phyloP scores from a whole-genome alignment of 106 monocot species.

The Dendrobium catenatum region DNA sequence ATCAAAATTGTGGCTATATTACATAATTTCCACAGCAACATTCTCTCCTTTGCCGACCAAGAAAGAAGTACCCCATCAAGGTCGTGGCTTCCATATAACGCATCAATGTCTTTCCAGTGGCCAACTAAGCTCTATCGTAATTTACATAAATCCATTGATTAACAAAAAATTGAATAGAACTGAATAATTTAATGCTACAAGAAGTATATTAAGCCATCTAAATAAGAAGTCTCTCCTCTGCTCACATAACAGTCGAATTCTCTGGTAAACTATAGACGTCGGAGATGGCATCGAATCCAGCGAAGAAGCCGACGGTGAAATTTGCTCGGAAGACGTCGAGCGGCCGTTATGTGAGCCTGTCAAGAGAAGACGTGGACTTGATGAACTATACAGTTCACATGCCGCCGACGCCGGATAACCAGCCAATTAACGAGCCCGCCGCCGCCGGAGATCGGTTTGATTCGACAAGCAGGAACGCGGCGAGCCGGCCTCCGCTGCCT shows the following conservation, averaged over 20 bases:
- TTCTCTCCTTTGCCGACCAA: not conserved
- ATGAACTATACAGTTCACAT: conserved; percentile 82
- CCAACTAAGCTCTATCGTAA: too few species aligned
- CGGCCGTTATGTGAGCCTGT: conserved; percentile 60
- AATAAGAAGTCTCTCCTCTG: too few species aligned
- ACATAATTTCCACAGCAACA: not conserved
- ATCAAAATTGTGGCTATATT: not conserved
- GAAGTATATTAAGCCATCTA: too few species aligned
- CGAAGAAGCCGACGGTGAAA: conserved; percentile 50
- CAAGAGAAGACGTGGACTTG: conserved; percentile 56
- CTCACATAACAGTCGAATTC: not conserved
- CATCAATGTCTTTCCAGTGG: too few species aligned
- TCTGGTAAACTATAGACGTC: too few species aligned
- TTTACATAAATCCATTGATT: too few species aligned
- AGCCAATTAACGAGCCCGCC: conserved; percentile 22
- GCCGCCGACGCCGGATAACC: conserved; percentile 95
- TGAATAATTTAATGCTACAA: too few species aligned
- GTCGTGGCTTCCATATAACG: not conserved
- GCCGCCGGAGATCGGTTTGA: conserved; percentile 25
- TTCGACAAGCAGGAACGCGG: conserved; percentile 20
- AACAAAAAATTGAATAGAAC: too few species aligned
- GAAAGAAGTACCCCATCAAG: not conserved
- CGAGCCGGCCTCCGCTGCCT: conserved; percentile 6
- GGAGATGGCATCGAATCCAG: conserved; percentile 25
- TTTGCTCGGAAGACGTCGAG: conserved; percentile 82